A percentile compares a stretch with the other conserved stretches of the same genome.
phyloP scores from a whole-genome alignment of 2,329 filamentous ascomycete species.

The Pseudocercospora cruenta region DNA sequence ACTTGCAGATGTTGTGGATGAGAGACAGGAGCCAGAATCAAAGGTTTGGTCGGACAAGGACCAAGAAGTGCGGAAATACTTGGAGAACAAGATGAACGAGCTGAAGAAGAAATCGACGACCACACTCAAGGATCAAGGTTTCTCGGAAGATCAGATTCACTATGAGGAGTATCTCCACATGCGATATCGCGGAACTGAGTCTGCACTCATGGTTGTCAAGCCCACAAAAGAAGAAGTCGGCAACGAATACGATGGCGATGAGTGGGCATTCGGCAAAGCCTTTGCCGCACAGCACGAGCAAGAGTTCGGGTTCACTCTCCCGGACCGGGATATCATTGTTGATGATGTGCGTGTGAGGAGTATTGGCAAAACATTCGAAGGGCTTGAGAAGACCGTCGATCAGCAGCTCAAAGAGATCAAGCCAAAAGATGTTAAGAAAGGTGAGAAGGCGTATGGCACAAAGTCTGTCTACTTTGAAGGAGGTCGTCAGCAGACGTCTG shows the following conservation, averaged over 20 bases:
- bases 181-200: slow-evolving; percentile 88
- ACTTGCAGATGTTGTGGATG: slow-evolving; percentile 88
- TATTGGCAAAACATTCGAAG: slow-evolving; percentile 84
- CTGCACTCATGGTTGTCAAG: slow-evolving; percentile 84
- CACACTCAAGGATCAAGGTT: slow-evolving; percentile 76
- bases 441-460: slow-evolving; percentile 67
- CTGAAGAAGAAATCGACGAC: slow-evolving; percentile 74
- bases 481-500: slow-evolving; percentile 73
- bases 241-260: slow-evolving; percentile 63
- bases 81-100: slow-evolving; percentile 75
- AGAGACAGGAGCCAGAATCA: slow-evolving; percentile 77
- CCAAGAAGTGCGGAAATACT: slow-evolving; percentile 61
- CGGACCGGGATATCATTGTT: slow-evolving; percentile 83
- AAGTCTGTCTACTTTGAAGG: slow-evolving; percentile 83
- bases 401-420: slow-evolving; percentile 75
- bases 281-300: slow-evolving; percentile 88
- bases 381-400: slow-evolving; percentile 79
- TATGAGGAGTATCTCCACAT: slow-evolving; percentile 96
- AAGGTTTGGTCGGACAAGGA: slow-evolving; percentile 62
- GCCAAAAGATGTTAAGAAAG: slow-evolving; percentile 58
- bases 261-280: slow-evolving; percentile 81
- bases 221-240: slow-evolving; percentile 66
- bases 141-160: slow-evolving; percentile 71
- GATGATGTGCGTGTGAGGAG: slow-evolving; percentile 87
- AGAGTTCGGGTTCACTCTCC: slow-evolving; percentile 89